Conservation (phyloP, 1,139 yeast genomes). For the Saccharomycopsis hybrid region DNA sequence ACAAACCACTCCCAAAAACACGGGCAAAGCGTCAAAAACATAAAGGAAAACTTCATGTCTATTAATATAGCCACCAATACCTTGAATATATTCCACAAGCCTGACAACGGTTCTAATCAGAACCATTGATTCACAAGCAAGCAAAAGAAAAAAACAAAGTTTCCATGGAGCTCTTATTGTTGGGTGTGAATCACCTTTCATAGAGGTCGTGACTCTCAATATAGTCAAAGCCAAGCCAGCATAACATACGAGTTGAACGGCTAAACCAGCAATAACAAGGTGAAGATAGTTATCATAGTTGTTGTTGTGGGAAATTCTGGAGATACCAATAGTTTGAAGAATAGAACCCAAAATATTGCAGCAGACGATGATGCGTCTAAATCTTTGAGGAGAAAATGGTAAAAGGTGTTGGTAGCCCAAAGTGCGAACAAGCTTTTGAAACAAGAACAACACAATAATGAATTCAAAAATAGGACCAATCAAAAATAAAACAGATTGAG, state of each 20-base stretch:
- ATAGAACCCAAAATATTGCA: slow-evolving; percentile 39
- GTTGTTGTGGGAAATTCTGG: slow-evolving; percentile 31
- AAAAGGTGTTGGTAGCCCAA: slow-evolving; percentile 29
- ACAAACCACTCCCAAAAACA: not conserved
- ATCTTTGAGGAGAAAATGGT: slow-evolving; percentile 23
- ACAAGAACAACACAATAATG: slow-evolving; percentile 39
- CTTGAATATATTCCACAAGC: slow-evolving; percentile 35
- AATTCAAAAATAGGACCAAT: slow-evolving; percentile 40
- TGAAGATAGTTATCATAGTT: slow-evolving; percentile 25
- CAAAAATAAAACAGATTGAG: slow-evolving; percentile 33
- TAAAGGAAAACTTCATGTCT: slow-evolving; percentile 35
- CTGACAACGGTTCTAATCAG: slow-evolving; percentile 38
- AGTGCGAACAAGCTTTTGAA: slow-evolving; percentile 32
- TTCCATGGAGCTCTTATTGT: not conserved
- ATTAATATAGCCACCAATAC: slow-evolving; percentile 32
- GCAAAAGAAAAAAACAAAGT: slow-evolving; percentile 22
- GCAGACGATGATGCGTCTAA: slow-evolving; percentile 33
- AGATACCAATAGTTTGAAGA: slow-evolving; percentile 42
- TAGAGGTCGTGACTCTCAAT: not conserved
- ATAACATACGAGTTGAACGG: slow-evolving; percentile 7
- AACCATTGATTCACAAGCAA: slow-evolving; percentile 31
- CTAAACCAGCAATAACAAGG: slow-evolving; percentile 29
- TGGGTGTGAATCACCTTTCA: not conserved
- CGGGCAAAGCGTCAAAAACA: slow-evolving; percentile 30
- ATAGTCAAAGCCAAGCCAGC: not conserved